Evolutionary conservation across 2,329 filamentous ascomycete genomes (phyloP).

Genomic region (Lecanicillium sp.): DNA sequence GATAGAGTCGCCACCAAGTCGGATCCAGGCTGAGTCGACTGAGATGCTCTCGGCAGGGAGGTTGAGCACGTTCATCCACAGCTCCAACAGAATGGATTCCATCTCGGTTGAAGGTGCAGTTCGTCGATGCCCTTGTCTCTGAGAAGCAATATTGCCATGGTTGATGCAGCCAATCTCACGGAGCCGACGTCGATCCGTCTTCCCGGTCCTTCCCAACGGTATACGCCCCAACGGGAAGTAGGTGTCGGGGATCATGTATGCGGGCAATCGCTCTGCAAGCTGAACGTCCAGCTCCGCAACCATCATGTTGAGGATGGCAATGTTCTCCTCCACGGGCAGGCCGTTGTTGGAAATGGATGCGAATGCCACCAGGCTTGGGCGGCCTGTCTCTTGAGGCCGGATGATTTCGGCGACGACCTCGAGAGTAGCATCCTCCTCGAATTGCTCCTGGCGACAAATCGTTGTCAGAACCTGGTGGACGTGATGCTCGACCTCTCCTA

Average conservation of each 20-base stretch:
- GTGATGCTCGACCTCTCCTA: constrained; percentile 13
- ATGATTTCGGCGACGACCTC: constrained; percentile 4
- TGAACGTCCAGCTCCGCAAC: constrained; percentile 16
- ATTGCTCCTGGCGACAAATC: background rate
- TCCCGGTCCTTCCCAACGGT: constrained; percentile 10
- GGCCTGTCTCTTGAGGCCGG: background rate
- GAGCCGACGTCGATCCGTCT: constrained; percentile 11
- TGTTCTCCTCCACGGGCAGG: background rate
- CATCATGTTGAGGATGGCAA: background rate
- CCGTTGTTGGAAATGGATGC: background rate
- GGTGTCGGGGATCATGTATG: constrained; percentile 13
- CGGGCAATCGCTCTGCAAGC: constrained; percentile 11
- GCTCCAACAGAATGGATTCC: constrained; percentile 10
- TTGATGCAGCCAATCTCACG: constrained; percentile 1
- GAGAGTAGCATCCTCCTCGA: background rate
- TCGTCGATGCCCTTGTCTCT: background rate
- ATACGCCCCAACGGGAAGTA: constrained; percentile 11
- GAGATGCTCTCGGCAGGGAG: constrained; percentile 20
- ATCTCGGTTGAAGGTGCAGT: background rate
- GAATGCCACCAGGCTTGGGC: constrained; percentile 2
- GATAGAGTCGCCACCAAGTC: constrained; percentile 30
- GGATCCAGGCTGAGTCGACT: constrained; percentile 22
- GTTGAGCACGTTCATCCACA: constrained; percentile 31
- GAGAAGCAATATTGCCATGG: background rate
- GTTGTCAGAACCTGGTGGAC: constrained; percentile 1